Conservation (phyloP, 441 rosid genomes). For the Flueggea neowawraea region DNA sequence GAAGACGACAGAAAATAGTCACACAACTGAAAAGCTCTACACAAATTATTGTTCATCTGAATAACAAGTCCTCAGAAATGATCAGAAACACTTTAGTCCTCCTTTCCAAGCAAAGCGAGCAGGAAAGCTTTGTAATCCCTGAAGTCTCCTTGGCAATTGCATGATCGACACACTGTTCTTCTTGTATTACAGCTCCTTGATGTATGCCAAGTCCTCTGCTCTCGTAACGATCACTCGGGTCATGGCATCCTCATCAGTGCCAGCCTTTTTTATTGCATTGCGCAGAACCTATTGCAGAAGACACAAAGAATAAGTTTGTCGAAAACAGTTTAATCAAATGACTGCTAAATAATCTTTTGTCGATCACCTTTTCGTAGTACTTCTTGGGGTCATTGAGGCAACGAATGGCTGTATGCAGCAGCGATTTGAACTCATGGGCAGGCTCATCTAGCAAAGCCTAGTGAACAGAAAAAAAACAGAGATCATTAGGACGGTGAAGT, state of each 20-base stretch:
- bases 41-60: background rate
- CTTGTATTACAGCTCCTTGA: constrained; percentile 56
- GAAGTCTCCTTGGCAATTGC: constrained; percentile 52
- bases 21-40: constrained; percentile 11
- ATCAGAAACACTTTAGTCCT: constrained; percentile 14
- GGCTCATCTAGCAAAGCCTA: constrained; percentile 32
- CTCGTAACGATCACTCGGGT: constrained; percentile 58
- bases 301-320: background rate
- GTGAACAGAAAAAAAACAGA: background rate
- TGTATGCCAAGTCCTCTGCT: constrained; percentile 52
- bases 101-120: constrained; percentile 49
- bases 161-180: constrained; percentile 46
- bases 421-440: constrained; percentile 21
- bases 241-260: constrained; percentile 63
- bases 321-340: too few species aligned
- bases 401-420: constrained; percentile 41
- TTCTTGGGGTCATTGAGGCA: constrained; percentile 43
- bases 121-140: constrained; percentile 58
- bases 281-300: constrained; percentile 36
- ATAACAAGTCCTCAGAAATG: background rate
- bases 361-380: constrained; percentile 51
- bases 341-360: background rate
- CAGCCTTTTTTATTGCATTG: constrained; percentile 36
- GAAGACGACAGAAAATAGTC: background rate
- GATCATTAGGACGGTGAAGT: background rate